Evolutionary conservation across 148 eudicot species (phyloP).

Genomic region (Spergularia bocconei): DNA sequence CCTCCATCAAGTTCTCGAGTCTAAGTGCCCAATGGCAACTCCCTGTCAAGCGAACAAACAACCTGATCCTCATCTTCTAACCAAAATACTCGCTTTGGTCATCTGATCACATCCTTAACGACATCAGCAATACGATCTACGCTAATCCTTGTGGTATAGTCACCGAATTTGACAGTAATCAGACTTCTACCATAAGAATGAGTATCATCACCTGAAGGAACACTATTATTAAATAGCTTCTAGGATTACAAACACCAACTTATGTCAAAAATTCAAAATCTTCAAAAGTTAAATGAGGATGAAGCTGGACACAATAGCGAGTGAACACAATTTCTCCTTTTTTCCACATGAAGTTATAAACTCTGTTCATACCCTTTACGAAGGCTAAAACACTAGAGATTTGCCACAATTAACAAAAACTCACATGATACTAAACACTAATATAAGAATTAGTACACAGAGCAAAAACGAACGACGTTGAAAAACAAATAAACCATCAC

Average conservation of each 20-base stretch:
- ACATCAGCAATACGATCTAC: constrained; percentile 73
- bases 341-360: too few species aligned
- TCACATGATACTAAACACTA: too few species aligned
- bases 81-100: constrained; percentile 87
- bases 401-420: too few species aligned
- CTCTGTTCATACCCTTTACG: too few species aligned
- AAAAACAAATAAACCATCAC: too few species aligned
- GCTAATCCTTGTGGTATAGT: constrained; percentile 65
- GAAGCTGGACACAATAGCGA: not conserved
- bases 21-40: constrained; percentile 74
- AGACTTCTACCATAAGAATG: constrained; percentile 65
- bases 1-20: constrained; percentile 85
- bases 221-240: not conserved
- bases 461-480: too few species aligned
- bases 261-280: too few species aligned
- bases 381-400: too few species aligned
- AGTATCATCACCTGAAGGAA: constrained; percentile 50
- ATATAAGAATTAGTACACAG: too few species aligned
- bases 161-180: constrained; percentile 71
- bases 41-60: constrained; percentile 70
- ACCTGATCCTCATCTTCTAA: constrained; percentile 81
- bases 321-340: not conserved
- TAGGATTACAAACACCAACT: not conserved
- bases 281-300: not conserved
- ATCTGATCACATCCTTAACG: constrained; percentile 79